Base-by-base conservation (phyloP, 345 rosid genomes). In the Salix caprea region DNA sequence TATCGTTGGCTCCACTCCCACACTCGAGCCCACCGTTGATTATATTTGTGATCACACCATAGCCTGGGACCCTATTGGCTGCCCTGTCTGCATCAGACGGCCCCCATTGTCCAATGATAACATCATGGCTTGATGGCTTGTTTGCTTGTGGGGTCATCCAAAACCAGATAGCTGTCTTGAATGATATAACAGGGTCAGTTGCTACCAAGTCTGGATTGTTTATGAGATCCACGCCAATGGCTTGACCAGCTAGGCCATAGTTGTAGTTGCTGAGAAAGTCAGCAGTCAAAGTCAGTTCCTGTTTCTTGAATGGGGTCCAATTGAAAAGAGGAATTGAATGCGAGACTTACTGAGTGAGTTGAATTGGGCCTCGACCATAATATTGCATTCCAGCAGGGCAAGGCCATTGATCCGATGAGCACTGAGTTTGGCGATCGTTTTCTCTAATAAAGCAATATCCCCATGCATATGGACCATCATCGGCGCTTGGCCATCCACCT, bases 401-500 rank as follows among this genome's bases (percentile, higher is more conserved):
- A 13, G 89, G 91, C 88, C 88, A 89, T 69, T 85, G n/a, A 30
- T 64, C 48, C 37, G 82, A 79, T 50, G 82, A 56, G 23, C 82
- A 79, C 6, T 79, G 70, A 24, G 78, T 74, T 62, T 24, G 54
- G 8, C 67, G 71, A 34, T 79, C 6, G 5, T 9, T 52, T 37
- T 79, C 82, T n/a, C 82, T 74, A 23, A 79, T 9, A 40, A 83
- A 84, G 85, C 89, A 89, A 71, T 89, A 89, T 1, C 92, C 92
- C 90, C 92, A 87, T 68, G 90, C 78, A 39, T 70, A 87, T 65
- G 89, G 88, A 73, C 92, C 92, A 82, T 87, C 92, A 1, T 87
- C 88, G 74, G 91, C 89, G 37, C 65, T 54, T 9, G 87, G 21
- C 93, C 91, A 88, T 19, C 93, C 93, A 65, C 91, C 92, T 89